Evolutionary conservation across 768 basidiomycete genomes (phyloP), one percentile per base, ranked within the genome.

Genomic region (Lyophyllum decastes): DNA sequence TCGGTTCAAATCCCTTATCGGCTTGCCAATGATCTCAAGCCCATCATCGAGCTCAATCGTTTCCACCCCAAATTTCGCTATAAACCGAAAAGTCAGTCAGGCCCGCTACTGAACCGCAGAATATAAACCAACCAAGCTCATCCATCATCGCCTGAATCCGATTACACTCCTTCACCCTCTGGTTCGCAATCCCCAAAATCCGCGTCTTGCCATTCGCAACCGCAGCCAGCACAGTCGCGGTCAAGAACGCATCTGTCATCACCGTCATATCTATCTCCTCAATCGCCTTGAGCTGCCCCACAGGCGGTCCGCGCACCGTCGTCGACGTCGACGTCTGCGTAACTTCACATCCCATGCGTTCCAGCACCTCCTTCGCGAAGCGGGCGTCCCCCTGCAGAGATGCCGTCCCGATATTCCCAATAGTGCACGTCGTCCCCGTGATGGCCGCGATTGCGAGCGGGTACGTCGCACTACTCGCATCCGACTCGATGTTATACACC

Each of bases 241-340:
- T 98, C 76, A 98, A 82, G 79, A 99, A 99, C 21, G 96, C 97
- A 70, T 99, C 97, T 7, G 97, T 99, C 97, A 99, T 98, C n/a
- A 89, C 88, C 72, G 97, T 94, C 97, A 98, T 98, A 69, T 98
- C 94, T 21, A 98, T 86, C 64, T 88, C 83, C 51, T 90, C 92
- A 49, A 97, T 81, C 1, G 91, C 91, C 62, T 87, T 87, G 49
- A 99, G 81, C 63, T 86, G 78, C 0, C 94, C 92, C 12, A 86
- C 73, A 0, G 91, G 88, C 2, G 96, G 96, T 0, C 97, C 97
- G 0, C 83, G 87, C 33, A 98, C 97, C 10, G 93, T 97, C 9
- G 96, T 98, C 71, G 90, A 88, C 0, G 85, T 89, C 25, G 79
- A 84, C 0, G 95, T 95, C 76, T 99, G 97, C 4, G 84, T 79